Base-by-base conservation (phyloP, 192 early-diverging fungal species). In the Funneliformis mosseae region DNA sequence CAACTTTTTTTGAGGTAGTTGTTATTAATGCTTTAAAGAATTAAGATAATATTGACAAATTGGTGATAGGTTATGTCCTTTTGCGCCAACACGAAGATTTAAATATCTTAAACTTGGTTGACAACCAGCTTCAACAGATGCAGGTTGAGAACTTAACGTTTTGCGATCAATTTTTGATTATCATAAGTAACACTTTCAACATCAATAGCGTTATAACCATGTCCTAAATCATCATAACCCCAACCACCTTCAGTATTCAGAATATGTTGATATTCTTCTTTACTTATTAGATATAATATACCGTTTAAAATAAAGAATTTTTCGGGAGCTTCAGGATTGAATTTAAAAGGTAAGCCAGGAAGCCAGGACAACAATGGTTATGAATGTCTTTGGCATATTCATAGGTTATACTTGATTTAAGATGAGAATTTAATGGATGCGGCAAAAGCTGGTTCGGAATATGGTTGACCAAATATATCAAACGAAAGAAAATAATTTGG, bases 401-500 rank as follows among this genome's bases (percentile, higher is more conserved):
- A 21, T 75, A 59, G 0, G 73, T 74, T 55, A 74, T 81, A 33
- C 33, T 78, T 63, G 21, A 82, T 33, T 11, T 79, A 60, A 10
- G 73, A 16, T 21, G 10, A 23, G 25, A 77, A 66, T 9, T 0
- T 33, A 33, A 33, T 33, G 33, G 33, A 33, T 33, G 79, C 77
- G 33, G 76, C 84, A 21, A 85, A 85, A 78, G 79, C 81, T 6
- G 84, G 84, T 41, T 85, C 84, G 5, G 81, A 39, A 74, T 76
- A 85, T 18, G 82, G 82, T 28, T 79, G 73, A 3, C 82, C 84
- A 4, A 60, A 77, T 50, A 83, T 83, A 28, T 85, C 82, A 33
- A 85, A 83, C 14, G 76, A 79, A 21, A 85, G 82, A 81, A 81
- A 85, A 78, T 85, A 85, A 18, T 73, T 63, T 6, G 80, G 84